Base-by-base conservation (phyloP, 83 land plant species). In the Thuja plicata region DNA sequence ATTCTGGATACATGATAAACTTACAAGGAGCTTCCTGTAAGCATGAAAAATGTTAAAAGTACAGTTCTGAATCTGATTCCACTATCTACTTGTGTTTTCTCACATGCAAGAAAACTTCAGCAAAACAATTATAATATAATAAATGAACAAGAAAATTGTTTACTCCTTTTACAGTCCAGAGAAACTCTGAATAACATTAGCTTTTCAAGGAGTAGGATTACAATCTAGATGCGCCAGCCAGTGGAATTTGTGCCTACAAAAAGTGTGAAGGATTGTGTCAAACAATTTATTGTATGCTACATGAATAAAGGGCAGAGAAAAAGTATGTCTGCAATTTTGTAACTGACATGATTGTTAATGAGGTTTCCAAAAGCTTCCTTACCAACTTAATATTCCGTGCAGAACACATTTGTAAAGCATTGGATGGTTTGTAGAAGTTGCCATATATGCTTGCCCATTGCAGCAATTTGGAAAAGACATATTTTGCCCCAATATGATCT, bases 341-440 rank as follows among this genome's bases (percentile, higher is more conserved):
- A 40, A 79, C 24, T 79, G 17, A 40, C 24, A 79, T 79, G 43
- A 79, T 19, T 40, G 45, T 79, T 19, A 1, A 40, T 52, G 16
- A 40, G 24, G 4, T 79, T 79, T 79, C 38, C 43, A 85, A 37
- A 87, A 87, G 40, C 37, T 38, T 46, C 70, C 88, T 88, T 92
- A 98, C 99, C 99, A 97, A 86, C 13, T 90, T 92, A 8, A 95
- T 90, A 86, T 97, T 99, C 73, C 88, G 92, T 13, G 86, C 87
- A 73, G 97, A 98, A 80, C 97, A 91, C 91, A 94, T 94, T 91
- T 95, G 95, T 92, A 98, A 87, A 91, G 88, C 95, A 13, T 90
- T 48, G 40, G 96, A 97, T 27, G 99, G 99, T 74, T 94, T 95
- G 91, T 88, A 98, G 89, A 98, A 98, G 79, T 74, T 80, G 66